Base-by-base conservation (phyloP, 1,284 basidiomycete genomes). In the Cryptococcus wingfieldii region DNA sequence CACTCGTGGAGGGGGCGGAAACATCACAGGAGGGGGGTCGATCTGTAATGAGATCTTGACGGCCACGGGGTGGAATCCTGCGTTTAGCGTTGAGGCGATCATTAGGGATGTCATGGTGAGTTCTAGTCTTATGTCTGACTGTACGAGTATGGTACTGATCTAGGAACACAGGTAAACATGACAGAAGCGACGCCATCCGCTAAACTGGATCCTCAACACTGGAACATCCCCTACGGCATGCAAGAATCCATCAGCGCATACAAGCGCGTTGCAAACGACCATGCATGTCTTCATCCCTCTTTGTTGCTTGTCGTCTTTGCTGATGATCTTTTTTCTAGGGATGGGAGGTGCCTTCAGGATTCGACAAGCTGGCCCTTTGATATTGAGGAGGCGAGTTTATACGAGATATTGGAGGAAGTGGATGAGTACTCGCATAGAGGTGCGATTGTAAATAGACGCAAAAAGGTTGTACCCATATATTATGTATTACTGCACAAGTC, bases 31-130 rank as follows among this genome's bases (percentile, higher is more conserved):
- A 0, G 67, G 67, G 0, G 67, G 67, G 14, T 64, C 61, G 13
- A 52, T 68, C 9, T 68, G 67, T 48, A 64, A 65, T 38, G 67
- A 68, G 54, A 55, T 66, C 16, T 45, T 68, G 50, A 68, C 67
- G 47, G 49, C 57, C 8, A 65, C 58, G 7, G 67, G 67, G 1
- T 68, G 67, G 67, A 68, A 67, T 48, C 61, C 63, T 5, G 59
- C 65, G 23, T 68, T 59, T 39, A 56, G 54, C 41, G 54, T 65
- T 12, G 66, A 67, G 43, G 60, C 62, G 9, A 60, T 67, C 16
- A 57, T 67, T 4, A 62, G 66, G 48, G 64, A 65, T 46, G 56
- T 65, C 19, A 66, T 64, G 64, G 59, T 56, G 55, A 19, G 59
- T 57, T 10, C 23, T 19, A 1, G 19, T 23, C 23, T 23, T 3